Evolutionary conservation across 805 yeast species (phyloP).

Genomic region (Saccharomycopsis fermentans): DNA sequence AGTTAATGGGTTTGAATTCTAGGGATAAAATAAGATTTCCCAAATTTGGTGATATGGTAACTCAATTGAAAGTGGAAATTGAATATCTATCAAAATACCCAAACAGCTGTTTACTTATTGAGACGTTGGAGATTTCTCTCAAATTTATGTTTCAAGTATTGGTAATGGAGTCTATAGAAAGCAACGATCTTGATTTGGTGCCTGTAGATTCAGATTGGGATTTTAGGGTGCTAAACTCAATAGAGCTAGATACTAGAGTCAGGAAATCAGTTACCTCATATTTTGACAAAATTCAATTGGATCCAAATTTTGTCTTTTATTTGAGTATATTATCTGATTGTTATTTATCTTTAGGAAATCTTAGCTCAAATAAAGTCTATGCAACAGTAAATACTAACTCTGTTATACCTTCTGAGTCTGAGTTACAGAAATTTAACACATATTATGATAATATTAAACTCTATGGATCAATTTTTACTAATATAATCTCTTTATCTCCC

Average conservation of each 20-base stretch:
- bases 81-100: constrained; percentile 20
- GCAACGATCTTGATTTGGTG: constrained; percentile 41
- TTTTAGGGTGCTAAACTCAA: constrained; percentile 54
- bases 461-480: constrained; percentile 21
- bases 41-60: constrained; percentile 33
- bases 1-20: constrained; percentile 32
- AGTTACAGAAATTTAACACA: constrained; percentile 1
- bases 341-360: neutral
- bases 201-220: constrained; percentile 69
- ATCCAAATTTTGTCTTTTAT: neutral
- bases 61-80: constrained; percentile 24
- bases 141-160: constrained; percentile 47
- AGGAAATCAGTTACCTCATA: constrained; percentile 23
- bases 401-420: neutral
- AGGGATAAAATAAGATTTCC: constrained; percentile 42
- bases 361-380: neutral
- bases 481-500: constrained; percentile 23
- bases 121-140: constrained; percentile 33
- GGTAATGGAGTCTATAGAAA: constrained; percentile 41
- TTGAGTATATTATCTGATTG: neutral
- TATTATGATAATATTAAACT: constrained; percentile 5
- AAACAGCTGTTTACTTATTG: constrained; percentile 22
- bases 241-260: constrained; percentile 50
- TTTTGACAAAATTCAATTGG: constrained; percentile 13
- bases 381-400: neutral